These are phyloP conservation scores for Leptomonas pyrrhocoris DNA, from an alignment of 208 protist species.

Conservation along the genomic window DNA sequence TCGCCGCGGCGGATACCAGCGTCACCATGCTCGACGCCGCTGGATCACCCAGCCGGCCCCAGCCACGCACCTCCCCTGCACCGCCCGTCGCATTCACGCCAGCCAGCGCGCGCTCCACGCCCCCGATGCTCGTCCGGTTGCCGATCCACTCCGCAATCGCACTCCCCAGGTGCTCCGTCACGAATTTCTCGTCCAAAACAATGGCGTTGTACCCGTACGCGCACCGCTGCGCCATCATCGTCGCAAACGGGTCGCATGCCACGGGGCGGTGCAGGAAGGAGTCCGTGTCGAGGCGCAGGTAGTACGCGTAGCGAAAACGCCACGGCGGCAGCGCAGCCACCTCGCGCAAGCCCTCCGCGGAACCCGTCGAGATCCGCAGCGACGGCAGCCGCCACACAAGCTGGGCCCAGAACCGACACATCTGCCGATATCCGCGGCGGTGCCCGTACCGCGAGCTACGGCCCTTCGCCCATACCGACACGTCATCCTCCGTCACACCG, in stretches of 20 bases:
- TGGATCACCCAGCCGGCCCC: conserved; percentile 16
- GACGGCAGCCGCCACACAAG: conserved; percentile 25
- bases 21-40: conserved; percentile 6
- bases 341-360: conserved; percentile 3
- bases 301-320: conserved; percentile 23
- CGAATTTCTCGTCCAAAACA: neutral
- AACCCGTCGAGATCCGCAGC: conserved; percentile 22
- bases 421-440: conserved; percentile 20
- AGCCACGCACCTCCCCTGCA: neutral
- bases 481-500: conserved; percentile 9
- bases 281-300: conserved; percentile 25
- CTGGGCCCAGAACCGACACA: conserved; percentile 25
- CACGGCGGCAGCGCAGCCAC: conserved; percentile 16
- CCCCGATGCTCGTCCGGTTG: neutral
- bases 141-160: conserved; percentile 14
- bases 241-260: conserved; percentile 12
- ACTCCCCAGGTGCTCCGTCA: neutral
- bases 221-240: conserved; percentile 15
- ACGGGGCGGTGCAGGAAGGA: conserved; percentile 10
- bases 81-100: neutral
- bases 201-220: conserved; percentile 18
- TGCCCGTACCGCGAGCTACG: neutral
- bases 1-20: neutral
- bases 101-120: neutral
- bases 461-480: neutral